Evolutionary conservation across 306 rosid genomes (phyloP).

Genomic region (Comarum palustre): DNA sequence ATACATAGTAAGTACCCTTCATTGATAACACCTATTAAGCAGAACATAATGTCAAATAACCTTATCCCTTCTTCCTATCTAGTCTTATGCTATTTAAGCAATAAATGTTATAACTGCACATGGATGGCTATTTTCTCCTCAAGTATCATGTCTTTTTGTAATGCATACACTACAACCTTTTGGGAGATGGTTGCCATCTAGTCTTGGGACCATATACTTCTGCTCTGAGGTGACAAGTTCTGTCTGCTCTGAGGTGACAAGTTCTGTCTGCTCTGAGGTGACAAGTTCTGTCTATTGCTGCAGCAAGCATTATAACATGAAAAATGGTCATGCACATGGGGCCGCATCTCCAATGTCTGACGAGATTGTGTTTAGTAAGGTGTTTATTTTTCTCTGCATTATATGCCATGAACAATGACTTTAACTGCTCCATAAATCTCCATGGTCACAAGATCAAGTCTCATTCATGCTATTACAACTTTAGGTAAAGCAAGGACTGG

Average conservation of each 20-base stretch:
- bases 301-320: slow-evolving; percentile 72
- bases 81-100: background rate
- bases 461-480: slow-evolving; percentile 33
- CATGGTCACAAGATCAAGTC: slow-evolving; percentile 20
- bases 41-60: background rate
- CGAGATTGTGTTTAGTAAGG: slow-evolving; percentile 83
- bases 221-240: slow-evolving; percentile 16
- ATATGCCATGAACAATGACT: slow-evolving; percentile 9
- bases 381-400: slow-evolving; percentile 15
- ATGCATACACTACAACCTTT: background rate
- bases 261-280: slow-evolving; percentile 13
- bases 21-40: background rate
- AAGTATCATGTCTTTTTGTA: background rate
- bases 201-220: background rate
- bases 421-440: background rate
- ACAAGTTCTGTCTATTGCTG: slow-evolving; percentile 23
- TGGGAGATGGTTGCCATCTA: background rate
- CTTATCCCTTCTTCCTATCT: background rate
- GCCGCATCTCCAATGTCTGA: slow-evolving; percentile 72
- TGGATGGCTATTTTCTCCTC: background rate
- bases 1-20: slow-evolving; percentile 59
- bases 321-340: slow-evolving; percentile 52
- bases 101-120: background rate
- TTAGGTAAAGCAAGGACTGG: slow-evolving; percentile 90
- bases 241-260: slow-evolving; percentile 5